These are phyloP conservation scores for Bothriochloa decipiens DNA, from an alignment of 176 grass and related monocot species.

Conservation along the genomic window DNA sequence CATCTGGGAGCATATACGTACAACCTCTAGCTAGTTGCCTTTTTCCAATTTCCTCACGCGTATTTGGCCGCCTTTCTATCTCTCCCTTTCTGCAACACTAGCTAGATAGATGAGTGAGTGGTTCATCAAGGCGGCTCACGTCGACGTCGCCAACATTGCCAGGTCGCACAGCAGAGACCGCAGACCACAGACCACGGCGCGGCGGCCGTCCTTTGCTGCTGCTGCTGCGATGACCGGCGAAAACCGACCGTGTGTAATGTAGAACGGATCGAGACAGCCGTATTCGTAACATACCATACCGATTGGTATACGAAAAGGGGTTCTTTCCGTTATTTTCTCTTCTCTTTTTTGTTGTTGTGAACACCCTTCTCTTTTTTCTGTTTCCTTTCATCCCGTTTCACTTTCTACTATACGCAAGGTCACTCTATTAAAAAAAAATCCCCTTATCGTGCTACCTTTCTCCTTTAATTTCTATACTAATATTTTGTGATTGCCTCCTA, in stretches of 20 bases:
- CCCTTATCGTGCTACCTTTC: not conserved
- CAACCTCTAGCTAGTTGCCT: not conserved
- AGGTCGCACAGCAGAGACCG: not conserved
- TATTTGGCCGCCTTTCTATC: not conserved
- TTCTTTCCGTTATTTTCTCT: not conserved
- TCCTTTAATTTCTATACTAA: not conserved
- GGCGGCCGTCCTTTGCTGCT: not conserved
- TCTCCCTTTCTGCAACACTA: not conserved
- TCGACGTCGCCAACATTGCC: not conserved
- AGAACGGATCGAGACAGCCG: conserved; percentile 16
- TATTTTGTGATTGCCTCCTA: not conserved
- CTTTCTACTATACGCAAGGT: too few relatives aligned
- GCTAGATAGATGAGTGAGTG: not conserved
- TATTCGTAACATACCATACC: not conserved
- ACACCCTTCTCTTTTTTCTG: not conserved
- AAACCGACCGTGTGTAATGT: conserved; percentile 34
- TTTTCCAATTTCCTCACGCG: conserved; percentile 10
- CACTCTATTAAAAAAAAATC: too few relatives aligned
- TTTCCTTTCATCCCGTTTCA: not conserved
- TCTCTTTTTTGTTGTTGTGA: not conserved
- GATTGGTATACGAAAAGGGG: not conserved
- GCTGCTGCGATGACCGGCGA: not conserved
- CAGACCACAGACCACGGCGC: not conserved
- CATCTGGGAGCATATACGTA: too few relatives aligned
- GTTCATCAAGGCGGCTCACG: not conserved